Percentiles rank a stretch among this genome's conserved stretches.
phyloP scores from a whole-genome alignment of 1,139 yeast genomes.

The Geotrichum fermentans region DNA sequence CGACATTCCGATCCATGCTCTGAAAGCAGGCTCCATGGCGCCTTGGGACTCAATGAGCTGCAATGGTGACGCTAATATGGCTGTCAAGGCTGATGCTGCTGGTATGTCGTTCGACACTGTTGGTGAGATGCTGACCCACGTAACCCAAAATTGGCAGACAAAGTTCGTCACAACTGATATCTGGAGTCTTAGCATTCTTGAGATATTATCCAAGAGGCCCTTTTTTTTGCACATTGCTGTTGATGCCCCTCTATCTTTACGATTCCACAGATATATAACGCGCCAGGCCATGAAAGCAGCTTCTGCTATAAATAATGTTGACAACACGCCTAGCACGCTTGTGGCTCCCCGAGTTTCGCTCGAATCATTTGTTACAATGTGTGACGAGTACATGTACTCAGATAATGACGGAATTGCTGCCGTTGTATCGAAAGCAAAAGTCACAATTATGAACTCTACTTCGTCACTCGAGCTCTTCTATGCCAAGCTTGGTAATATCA shows the following conservation, averaged over 20 bases:
- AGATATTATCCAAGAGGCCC: conserved; percentile 63
- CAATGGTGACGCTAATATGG: no score
- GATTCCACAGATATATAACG: conserved; percentile 1
- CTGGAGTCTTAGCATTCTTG: conserved; percentile 43
- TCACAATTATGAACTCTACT: conserved; percentile 59
- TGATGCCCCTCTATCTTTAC: conserved; percentile 59
- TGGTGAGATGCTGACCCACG: conserved; percentile 54
- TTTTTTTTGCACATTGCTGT: conserved; percentile 77
- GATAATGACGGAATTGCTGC: conserved; percentile 42
- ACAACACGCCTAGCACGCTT: background rate
- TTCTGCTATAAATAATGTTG: background rate
- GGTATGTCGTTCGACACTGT: conserved; percentile 36
- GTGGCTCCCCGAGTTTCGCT: conserved; percentile 23
- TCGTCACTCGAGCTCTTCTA: conserved; percentile 47
- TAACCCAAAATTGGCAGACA: conserved; percentile 64
- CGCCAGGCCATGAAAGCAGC: background rate
- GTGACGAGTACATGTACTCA: conserved; percentile 43
- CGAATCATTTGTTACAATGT: conserved; percentile 21
- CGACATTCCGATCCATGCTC: conserved; percentile 7
- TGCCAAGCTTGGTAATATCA: conserved; percentile 49
- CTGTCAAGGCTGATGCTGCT: conserved; percentile 4
- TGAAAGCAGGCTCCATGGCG: conserved; percentile 13
- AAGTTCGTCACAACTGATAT: conserved; percentile 59
- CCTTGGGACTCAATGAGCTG: conserved; percentile 6
- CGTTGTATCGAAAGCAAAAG: conserved; percentile 53